Base-by-base conservation (phyloP, 441 rosid species). In the Croton setiger region DNA sequence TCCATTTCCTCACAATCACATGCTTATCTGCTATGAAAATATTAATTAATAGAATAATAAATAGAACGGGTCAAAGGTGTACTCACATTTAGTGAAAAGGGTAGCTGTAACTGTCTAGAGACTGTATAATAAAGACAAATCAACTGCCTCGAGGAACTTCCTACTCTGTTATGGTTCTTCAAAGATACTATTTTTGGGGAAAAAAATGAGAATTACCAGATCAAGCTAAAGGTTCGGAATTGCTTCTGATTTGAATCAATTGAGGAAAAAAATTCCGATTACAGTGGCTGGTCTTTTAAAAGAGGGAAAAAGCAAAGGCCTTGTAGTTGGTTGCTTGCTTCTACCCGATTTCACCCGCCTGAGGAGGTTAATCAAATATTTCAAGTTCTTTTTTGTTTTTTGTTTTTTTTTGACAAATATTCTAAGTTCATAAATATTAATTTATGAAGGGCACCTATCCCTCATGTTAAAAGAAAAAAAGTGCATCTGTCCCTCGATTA, bases 201-300 rank as follows among this genome's bases (percentile, higher is more conserved):
- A 3, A 86, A 84, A 17, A 2, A 84, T 70, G 70, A 87, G 83
- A 14, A 13, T 7, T 33, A 45, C 45, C 45, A n/a, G 27, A 14
- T 20, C 10, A 43, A 43, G 63, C 33, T 21, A 68, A 31, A 15
- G 54, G 39, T 44, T 10, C 36, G 15, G n/a, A 45, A 7, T 45
- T 13, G 14, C 54, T 13, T 18, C 4, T 36, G 70, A 9, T 13
- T 17, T 35, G 52, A 21, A 66, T 18, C 31, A 37, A 53, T 37
- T 14, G 37, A 36, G 9, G 36, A 17, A 36, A 18, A 6, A 36
- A 20, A 5, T 5, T 49, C 20, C 35, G 60, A 17, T 53, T 3
- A 15, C 3, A 51, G n/a, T 36, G 68, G 18, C 12, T 55, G 43
- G 27, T 49, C 69, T 48, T 66, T 53, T 15, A 7, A 15, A 35